phyloP scores from a whole-genome alignment of 176 grass and related monocot species.

The Musa troglodytarum region DNA sequence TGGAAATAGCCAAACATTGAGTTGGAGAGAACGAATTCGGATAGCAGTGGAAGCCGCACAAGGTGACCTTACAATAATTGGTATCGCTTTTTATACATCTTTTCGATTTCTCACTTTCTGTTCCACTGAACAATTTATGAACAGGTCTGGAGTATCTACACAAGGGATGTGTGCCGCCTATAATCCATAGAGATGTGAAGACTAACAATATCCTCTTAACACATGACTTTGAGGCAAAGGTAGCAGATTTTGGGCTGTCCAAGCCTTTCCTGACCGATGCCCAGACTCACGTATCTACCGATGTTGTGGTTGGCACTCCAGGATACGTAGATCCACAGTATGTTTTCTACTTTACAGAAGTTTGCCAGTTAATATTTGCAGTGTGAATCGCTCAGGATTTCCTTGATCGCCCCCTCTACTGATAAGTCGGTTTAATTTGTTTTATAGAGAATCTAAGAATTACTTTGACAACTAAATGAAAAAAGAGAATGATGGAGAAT shows the following conservation, averaged over 20 bases:
- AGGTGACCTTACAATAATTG: too few relatives aligned
- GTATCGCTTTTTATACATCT: neutral
- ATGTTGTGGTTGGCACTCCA: neutral
- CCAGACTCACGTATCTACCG: neutral
- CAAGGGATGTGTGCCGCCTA: too few relatives aligned
- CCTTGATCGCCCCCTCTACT: neutral
- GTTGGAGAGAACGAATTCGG: too few relatives aligned
- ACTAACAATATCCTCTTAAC: neutral
- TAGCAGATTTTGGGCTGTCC: conserved; percentile 19
- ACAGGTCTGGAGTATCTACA: too few relatives aligned
- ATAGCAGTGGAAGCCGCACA: too few relatives aligned
- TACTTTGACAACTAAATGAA: neutral
- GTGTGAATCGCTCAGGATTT: too few relatives aligned
- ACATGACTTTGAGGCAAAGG: conserved; percentile 1
- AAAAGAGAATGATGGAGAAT: too few relatives aligned
- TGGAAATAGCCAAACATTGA: too few relatives aligned
- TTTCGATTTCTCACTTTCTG: neutral
- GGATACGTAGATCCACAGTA: conserved; percentile 16
- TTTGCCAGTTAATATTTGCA: neutral
- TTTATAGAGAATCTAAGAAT: neutral
- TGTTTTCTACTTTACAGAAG: neutral
- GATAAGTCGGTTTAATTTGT: neutral
- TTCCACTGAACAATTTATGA: too few relatives aligned
- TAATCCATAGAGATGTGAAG: too few relatives aligned
- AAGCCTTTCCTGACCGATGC: conserved; percentile 1